Evolutionary conservation across 1,284 basidiomycete genomes (phyloP).

Genomic region (Amylostereum areolatum): DNA sequence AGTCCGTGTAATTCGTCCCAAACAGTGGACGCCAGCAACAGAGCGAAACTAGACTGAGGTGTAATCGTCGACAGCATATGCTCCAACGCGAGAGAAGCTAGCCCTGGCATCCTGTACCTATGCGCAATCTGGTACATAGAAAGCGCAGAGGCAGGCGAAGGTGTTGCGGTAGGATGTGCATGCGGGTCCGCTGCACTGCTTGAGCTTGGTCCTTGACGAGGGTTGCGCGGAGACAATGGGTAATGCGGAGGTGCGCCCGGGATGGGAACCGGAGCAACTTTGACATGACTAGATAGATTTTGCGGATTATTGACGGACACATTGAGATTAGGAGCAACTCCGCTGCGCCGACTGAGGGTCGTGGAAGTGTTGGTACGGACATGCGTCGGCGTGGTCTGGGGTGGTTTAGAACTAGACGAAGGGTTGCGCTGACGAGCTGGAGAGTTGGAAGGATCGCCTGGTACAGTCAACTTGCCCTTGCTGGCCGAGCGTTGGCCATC

Average conservation of each 20-base stretch:
- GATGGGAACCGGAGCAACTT: constrained; percentile 34
- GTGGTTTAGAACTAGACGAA: constrained; percentile 5
- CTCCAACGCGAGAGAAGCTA: constrained; percentile 64
- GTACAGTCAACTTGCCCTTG: constrained; percentile 10
- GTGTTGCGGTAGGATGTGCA: constrained; percentile 60
- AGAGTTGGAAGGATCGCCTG: constrained; percentile 1
- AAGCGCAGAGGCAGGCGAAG: constrained; percentile 65
- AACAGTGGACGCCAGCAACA: constrained; percentile 59
- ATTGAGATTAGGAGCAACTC: constrained; percentile 12
- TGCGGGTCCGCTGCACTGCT: constrained; percentile 58
- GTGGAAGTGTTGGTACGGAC: constrained; percentile 7
- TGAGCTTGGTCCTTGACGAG: constrained; percentile 23
- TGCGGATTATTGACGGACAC: constrained; percentile 16
- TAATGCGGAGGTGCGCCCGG: constrained; percentile 35
- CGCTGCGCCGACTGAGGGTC: constrained; percentile 14
- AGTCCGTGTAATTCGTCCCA: constrained; percentile 63
- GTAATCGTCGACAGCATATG: constrained; percentile 75
- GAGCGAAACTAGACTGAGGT: constrained; percentile 63
- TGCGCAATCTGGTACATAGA: constrained; percentile 80
- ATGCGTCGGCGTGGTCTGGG: constrained; percentile 6
- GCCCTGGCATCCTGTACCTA: constrained; percentile 64
- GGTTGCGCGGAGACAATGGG: constrained; percentile 41
- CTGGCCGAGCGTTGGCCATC: constrained; percentile 16
- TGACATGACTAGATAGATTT: constrained; percentile 24
- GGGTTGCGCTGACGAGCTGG: constrained; percentile 4